Conservation (phyloP, 495 filamentous ascomycete species). For the Aspergillus bertholletiae region DNA sequence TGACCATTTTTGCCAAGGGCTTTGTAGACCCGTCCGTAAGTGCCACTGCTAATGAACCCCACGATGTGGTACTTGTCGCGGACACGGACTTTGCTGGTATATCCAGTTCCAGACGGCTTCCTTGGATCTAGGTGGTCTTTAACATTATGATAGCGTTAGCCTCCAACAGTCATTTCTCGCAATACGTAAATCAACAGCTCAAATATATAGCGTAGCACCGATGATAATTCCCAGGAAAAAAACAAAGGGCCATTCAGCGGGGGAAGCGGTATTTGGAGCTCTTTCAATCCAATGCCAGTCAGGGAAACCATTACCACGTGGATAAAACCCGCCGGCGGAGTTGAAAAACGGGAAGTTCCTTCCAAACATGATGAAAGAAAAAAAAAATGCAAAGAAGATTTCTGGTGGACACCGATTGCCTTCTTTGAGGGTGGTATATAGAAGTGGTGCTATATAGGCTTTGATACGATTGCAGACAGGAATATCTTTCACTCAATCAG, state of each 20-base stretch:
- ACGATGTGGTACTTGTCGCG: constrained; percentile 91
- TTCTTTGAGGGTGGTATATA: background rate
- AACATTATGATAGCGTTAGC: constrained; percentile 5
- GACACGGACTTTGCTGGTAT: constrained; percentile 84
- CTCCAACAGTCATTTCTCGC: background rate
- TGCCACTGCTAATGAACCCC: constrained; percentile 96
- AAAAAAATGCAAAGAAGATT: constrained; percentile 11
- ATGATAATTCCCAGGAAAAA: constrained; percentile 13
- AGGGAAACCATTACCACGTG: constrained; percentile 45
- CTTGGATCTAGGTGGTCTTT: constrained; percentile 39
- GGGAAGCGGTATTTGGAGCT: background rate
- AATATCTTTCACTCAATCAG: constrained; percentile 8
- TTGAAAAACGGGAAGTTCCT: constrained; percentile 42
- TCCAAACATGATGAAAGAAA: constrained; percentile 39
- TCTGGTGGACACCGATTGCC: constrained; percentile 3
- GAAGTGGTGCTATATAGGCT: background rate
- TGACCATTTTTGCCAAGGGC: constrained; percentile 76
- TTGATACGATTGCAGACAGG: constrained; percentile 6
- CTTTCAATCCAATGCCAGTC: constrained; percentile 12
- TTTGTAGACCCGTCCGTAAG: constrained; percentile 99
- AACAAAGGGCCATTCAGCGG: background rate
- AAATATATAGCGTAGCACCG: background rate
- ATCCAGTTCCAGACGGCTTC: constrained; percentile 46
- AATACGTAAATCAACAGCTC: background rate
- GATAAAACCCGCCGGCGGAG: constrained; percentile 42